These are phyloP conservation scores for Coemansia sp. DNA, from an alignment of 192 early-diverging fungal species.

Conservation along the genomic window DNA sequence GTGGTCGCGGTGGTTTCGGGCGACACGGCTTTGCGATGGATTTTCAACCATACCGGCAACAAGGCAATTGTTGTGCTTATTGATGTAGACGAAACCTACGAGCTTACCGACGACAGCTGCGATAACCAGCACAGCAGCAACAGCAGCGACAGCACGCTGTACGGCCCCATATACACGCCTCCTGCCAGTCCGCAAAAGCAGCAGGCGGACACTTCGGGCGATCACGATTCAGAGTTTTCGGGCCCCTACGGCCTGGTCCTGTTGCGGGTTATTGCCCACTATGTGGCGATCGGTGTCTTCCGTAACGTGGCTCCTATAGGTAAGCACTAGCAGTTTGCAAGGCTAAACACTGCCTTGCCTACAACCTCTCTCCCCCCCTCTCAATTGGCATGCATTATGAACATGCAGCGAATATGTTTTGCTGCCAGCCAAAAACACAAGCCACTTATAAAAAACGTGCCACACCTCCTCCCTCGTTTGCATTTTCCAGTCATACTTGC, in stretches of 20 bases:
- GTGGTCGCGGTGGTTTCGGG: constrained; percentile 54
- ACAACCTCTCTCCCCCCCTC: no score
- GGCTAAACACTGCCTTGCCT: no score
- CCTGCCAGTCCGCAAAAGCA: constrained; percentile 34
- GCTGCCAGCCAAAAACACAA: no score
- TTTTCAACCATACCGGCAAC: constrained; percentile 46
- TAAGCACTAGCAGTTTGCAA: constrained; percentile 15
- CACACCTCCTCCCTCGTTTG: no score
- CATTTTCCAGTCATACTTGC: no score
- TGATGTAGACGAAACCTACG: constrained; percentile 52
- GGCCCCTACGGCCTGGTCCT: constrained; percentile 52
- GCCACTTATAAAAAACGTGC: no score
- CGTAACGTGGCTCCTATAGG: constrained; percentile 53
- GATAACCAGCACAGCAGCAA: constrained; percentile 15
- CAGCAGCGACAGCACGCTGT: constrained; percentile 21
- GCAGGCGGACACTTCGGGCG: constrained; percentile 6
- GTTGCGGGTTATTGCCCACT: constrained; percentile 50
- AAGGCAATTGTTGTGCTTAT: constrained; percentile 51
- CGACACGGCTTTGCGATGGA: constrained; percentile 51
- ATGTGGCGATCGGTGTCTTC: constrained; percentile 53
- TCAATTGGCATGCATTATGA: no score
- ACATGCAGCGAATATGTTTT: no score
- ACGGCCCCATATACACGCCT: constrained; percentile 47
- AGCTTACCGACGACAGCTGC: constrained; percentile 16
- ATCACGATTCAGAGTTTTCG: constrained; percentile 23